These are phyloP conservation scores for Lentinula detonsa DNA, from an alignment of 768 basidiomycete genomes.

Conservation along the genomic window DNA sequence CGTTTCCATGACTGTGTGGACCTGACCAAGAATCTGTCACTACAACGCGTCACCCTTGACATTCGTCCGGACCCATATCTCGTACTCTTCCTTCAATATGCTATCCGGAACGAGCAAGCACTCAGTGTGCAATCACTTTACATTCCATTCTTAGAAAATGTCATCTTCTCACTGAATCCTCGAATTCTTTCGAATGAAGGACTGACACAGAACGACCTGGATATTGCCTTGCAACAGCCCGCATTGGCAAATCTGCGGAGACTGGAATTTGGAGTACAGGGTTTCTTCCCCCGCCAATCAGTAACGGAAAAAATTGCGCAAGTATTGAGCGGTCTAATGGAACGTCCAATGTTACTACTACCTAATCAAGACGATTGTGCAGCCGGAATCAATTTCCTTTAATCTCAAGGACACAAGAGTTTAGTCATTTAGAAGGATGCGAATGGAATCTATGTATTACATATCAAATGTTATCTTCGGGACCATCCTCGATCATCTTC, in stretches of 20 bases:
- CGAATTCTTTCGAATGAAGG: neutral
- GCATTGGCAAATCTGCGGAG: neutral
- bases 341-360: neutral
- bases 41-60: neutral
- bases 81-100: conserved; percentile 1
- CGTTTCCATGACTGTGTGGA: conserved; percentile 2
- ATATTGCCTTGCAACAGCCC: neutral
- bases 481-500: conserved; percentile 74
- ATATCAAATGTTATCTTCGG: conserved; percentile 55
- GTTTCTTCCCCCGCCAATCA: neutral
- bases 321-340: neutral
- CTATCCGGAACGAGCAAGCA: neutral
- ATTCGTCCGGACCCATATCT: neutral
- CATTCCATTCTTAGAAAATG: neutral
- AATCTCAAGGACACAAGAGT: no score
- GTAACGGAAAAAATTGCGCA: neutral
- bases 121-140: neutral
- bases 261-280: neutral
- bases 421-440: no score
- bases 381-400: neutral
- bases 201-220: neutral
- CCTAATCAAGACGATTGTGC: neutral
- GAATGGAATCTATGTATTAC: no score
- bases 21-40: neutral
- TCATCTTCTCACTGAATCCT: neutral